Evolutionary conservation across 495 filamentous ascomycete species (phyloP).

Genomic region (Chaetomidium leptoderma): DNA sequence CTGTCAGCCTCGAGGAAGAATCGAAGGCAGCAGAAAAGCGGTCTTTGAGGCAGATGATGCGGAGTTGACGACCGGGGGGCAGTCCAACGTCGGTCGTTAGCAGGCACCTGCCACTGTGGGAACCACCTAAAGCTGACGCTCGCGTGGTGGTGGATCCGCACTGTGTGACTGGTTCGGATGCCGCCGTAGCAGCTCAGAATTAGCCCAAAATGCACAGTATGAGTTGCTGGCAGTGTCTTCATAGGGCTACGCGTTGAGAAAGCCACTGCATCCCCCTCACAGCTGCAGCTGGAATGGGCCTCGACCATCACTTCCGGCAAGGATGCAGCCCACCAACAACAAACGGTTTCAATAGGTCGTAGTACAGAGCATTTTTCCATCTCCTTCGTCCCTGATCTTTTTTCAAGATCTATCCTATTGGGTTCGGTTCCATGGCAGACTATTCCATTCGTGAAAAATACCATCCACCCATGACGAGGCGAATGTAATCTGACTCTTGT

Average conservation of each 20-base stretch:
- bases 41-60: constrained; percentile 24
- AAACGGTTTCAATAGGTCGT: too few species aligned
- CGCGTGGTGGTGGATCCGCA: not conserved
- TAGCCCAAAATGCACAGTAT: not conserved
- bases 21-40: constrained; percentile 7
- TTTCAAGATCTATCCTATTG: too few species aligned
- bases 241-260: not conserved
- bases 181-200: too few species aligned
- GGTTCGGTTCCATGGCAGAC: too few species aligned
- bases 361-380: too few species aligned
- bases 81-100: constrained; percentile 10
- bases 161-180: constrained; percentile 1
- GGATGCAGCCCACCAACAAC: too few species aligned
- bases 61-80: constrained; percentile 21
- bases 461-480: too few species aligned
- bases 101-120: constrained; percentile 3
- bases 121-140: too few species aligned
- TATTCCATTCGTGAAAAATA: too few species aligned
- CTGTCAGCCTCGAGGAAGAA: constrained; percentile 5
- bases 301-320: too few species aligned
- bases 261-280: not conserved
- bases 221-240: not conserved
- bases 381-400: too few species aligned
- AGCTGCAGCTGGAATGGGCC: not conserved
- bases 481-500: too few species aligned